Evolutionary conservation across 495 filamentous ascomycete genomes (phyloP), one percentile per base, ranked within the genome.

Genomic region (Podospora tetraspora): DNA sequence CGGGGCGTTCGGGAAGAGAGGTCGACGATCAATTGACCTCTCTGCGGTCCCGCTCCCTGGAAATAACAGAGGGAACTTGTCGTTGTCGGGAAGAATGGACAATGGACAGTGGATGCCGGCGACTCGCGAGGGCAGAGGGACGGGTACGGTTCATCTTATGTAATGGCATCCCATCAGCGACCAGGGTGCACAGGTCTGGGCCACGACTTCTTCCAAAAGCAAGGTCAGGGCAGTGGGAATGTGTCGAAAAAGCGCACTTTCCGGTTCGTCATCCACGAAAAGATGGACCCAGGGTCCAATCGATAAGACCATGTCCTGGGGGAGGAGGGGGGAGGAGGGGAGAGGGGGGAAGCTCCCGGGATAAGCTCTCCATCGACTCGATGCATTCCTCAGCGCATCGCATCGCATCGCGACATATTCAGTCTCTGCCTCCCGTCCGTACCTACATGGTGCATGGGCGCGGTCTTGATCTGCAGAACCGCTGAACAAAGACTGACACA

Each of bases 181-280:
- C 34, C 43, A 52, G 43, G 43, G 43, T 13, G 19, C 12, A 52
- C 43, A n/a, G 43, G 43, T 19, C 43, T 52, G 43, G 43, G 19
- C 19, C 16, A 52, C 43, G 43, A n/a, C 43, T n/a, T 52, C 16
- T 9, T 52, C 16, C 16, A 52, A 52, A 61, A 29, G 13, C 60
- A 62, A 62, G 61, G 43, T 52, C 43, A 52, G 34, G 34, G 34
- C 34, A 43, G 12, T 52, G 43, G 43, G 43, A 52, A 52, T 52
- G 43, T n/a, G 43, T 52, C 43, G 43, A 37, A 19, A 62, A 62
- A 25, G 27, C 61, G 60, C 60, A 12, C 60, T 62, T 62, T 62
- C 60, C 29, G 27, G 61, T 62, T 62, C 61, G 61, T 52, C 43
- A 52, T 52, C 43, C 43, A 9, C 7, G 16, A 52, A 52, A 52